phyloP scores from a whole-genome alignment of 2,329 filamentous ascomycete species.

The Coleophoma eucalyptorum region DNA sequence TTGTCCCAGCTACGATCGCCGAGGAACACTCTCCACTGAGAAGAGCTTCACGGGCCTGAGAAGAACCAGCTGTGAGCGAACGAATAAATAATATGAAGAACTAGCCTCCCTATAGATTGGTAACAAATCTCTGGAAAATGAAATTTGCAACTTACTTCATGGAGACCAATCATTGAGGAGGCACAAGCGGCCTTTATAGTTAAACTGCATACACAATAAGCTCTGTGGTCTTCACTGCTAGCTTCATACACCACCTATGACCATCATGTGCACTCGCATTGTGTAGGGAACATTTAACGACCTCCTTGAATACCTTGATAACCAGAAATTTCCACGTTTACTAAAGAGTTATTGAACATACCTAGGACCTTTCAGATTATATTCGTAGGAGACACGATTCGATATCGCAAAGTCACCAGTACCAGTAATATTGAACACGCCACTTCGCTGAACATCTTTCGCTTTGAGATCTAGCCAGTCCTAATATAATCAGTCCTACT shows the following conservation, averaged over 20 bases:
- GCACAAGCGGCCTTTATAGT: conserved; percentile 47
- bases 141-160: conserved; percentile 20
- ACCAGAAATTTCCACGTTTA: background rate
- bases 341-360: background rate
- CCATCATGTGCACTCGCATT: too few relatives aligned
- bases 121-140: too few relatives aligned
- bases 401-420: conserved; percentile 9
- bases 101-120: too few relatives aligned
- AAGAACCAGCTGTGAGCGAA: background rate
- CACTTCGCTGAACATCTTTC: conserved; percentile 3
- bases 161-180: conserved; percentile 47
- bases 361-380: conserved; percentile 27
- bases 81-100: background rate
- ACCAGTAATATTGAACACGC: conserved; percentile 5
- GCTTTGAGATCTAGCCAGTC: conserved; percentile 7
- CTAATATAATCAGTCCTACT: background rate
- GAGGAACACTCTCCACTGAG: conserved; percentile 10
- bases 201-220: too few relatives aligned
- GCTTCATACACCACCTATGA: too few relatives aligned
- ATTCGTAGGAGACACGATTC: conserved; percentile 30
- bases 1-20: conserved; percentile 46
- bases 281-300: conserved; percentile 21
- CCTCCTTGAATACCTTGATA: background rate
- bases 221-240: too few relatives aligned
- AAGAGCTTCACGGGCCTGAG: conserved; percentile 3